A percentile compares a stretch with the other conserved stretches of the same genome.
phyloP scores from a whole-genome alignment of 495 filamentous ascomycete species.

The Penicillium maclennaniae region DNA sequence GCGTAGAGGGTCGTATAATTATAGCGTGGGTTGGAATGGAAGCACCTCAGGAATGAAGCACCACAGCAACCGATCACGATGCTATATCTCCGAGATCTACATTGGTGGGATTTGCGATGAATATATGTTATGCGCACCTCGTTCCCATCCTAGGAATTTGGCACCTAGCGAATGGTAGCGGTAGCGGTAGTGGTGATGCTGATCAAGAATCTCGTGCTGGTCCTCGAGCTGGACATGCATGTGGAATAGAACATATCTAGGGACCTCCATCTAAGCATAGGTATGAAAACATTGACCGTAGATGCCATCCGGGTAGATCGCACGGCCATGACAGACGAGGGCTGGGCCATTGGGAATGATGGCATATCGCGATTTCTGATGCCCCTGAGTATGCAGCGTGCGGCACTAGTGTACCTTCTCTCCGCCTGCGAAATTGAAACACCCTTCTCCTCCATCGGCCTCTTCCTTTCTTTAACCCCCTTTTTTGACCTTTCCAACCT shows the following conservation, averaged over 20 bases:
- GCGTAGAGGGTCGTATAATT: background rate
- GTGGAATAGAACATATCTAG: background rate
- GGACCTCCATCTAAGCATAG: background rate
- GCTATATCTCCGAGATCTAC: background rate
- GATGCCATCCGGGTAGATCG: background rate
- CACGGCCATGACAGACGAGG: slow-evolving; percentile 9
- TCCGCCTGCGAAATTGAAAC: slow-evolving; percentile 26
- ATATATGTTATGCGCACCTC: background rate
- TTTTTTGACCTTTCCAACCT: slow-evolving; percentile 8
- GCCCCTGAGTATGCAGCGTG: slow-evolving; percentile 26
- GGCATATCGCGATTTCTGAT: slow-evolving; percentile 9
- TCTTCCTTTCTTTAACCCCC: slow-evolving; percentile 9
- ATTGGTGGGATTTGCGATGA: background rate
- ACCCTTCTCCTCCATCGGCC: slow-evolving; percentile 10
- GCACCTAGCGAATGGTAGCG: background rate
- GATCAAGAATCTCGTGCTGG: background rate
- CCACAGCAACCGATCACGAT: background rate
- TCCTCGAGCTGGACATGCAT: background rate
- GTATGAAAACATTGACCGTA: background rate
- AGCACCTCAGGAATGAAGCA: background rate
- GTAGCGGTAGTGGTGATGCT: background rate
- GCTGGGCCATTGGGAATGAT: slow-evolving; percentile 13
- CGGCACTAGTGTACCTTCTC: slow-evolving; percentile 23
- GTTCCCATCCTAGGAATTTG: background rate
- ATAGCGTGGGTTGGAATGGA: background rate